Conservation (phyloP, 116 monocot genomes). For the Cymodocea nodosa region DNA sequence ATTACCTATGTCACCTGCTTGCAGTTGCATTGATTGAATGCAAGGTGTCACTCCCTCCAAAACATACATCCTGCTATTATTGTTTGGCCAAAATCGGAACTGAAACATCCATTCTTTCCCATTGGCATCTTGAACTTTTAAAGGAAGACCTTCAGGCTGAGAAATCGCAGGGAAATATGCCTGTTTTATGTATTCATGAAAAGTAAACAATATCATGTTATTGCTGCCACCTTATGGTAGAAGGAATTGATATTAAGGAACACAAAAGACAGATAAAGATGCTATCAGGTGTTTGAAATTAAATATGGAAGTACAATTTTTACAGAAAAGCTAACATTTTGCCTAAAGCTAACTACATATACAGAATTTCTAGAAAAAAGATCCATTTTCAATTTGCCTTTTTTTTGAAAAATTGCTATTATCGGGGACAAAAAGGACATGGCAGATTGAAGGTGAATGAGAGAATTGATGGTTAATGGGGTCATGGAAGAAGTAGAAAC, state of each 20-base stretch:
- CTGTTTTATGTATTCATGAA: constrained; percentile 22
- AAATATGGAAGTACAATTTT: no score
- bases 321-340: no score
- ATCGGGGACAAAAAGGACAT: no score
- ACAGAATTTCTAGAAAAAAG: no score
- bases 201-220: not conserved
- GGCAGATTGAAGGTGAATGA: no score
- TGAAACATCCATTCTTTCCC: constrained; percentile 92
- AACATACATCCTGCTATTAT: constrained; percentile 98
- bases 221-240: not conserved
- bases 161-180: constrained; percentile 83
- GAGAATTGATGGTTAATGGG: no score
- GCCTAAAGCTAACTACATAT: no score
- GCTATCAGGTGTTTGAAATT: no score
- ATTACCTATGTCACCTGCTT: constrained; percentile 89
- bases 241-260: not conserved
- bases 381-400: no score
- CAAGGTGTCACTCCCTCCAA: constrained; percentile 96
- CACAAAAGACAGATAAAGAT: no score
- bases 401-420: no score
- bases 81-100: constrained; percentile 97
- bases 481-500: no score
- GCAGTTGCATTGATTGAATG: constrained; percentile 91
- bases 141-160: constrained; percentile 85
- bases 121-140: constrained; percentile 77